Base-by-base conservation (phyloP, 2,329 filamentous ascomycete genomes). In the Ciborinia camelliae region DNA sequence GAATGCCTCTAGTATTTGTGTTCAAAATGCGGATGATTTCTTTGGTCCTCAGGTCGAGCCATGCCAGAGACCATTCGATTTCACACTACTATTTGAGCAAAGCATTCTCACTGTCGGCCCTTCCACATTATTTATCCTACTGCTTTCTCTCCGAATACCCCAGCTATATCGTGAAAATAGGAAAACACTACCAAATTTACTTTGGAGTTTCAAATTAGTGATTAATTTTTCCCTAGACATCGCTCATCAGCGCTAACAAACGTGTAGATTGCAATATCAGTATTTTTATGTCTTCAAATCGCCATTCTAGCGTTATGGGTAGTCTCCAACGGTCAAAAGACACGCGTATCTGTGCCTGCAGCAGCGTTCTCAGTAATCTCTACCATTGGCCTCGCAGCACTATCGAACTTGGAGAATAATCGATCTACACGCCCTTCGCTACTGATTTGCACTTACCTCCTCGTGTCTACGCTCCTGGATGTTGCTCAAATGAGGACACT, bases 1-100 rank as follows among this genome's bases (percentile, higher is more conserved):
- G 58, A 52, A 52, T 28, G 14, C 32, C n/a, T 52, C 45, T n/a
- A 59, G 41, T 23, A 86, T 82, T 61, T 77, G 61, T 37, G 10
- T 53, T 5, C 26, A 28, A 55, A 35, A 55, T 55, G 50, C 48
- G 12, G 63, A 65, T 50, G 26, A n/a, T 10, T 18, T 28, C 18
- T 62, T 65, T 37, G 58, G 58, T 15, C 63, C 63, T 32, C 35
- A 2, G 20, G 41, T 62, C 20, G 23, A 32, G n/a, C 32, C 54
- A 37, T 55, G 50, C 20, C 30, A 51, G 3, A 26, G 47, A 18
- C 26, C 23, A 18, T 71, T 72, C n/a, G 70, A 72, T 53, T 72
- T 72, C 54, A 70, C 69, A 45, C 57, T 72, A 9, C 26, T 69
- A 1, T 71, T 72, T 43, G 70, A 72, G 48, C 68, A 72, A 52